phyloP scores from a whole-genome alignment of 495 filamentous ascomycete species.

The Rhizodiscina lignyota region DNA sequence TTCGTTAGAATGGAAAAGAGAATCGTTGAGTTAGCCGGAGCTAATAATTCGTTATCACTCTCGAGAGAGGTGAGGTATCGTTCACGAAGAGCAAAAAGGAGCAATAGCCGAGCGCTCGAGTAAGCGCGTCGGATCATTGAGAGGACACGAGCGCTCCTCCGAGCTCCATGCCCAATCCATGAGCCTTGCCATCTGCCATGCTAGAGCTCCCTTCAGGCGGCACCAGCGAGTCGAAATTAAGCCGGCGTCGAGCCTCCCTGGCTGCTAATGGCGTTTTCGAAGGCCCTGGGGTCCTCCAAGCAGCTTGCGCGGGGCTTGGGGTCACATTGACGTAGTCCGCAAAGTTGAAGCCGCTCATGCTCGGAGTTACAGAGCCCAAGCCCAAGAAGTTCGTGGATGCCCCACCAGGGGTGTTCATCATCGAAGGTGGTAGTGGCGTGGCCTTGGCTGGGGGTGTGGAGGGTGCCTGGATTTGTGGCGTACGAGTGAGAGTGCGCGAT shows the following conservation, averaged over 20 bases:
- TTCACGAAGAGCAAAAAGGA: no score
- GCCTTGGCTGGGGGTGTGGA: constrained; percentile 76
- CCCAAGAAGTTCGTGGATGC: constrained; percentile 39
- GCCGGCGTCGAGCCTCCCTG: constrained; percentile 39
- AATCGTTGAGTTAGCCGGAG: no score
- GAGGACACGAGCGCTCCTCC: constrained; percentile 36
- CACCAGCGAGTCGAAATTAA: constrained; percentile 52
- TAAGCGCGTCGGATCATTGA: no score
- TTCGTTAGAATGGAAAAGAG: no score
- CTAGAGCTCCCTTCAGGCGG: constrained; percentile 30
- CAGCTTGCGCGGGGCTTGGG: constrained; percentile 78
- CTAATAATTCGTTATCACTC: no score
- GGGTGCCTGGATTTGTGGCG: constrained; percentile 44
- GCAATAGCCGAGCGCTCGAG: no score
- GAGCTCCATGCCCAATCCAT: constrained; percentile 33
- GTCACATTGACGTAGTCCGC: constrained; percentile 95
- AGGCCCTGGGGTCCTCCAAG: constrained; percentile 35
- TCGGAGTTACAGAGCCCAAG: constrained; percentile 39
- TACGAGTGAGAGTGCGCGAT: constrained; percentile 10
- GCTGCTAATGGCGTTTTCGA: constrained; percentile 43
- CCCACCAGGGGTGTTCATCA: constrained; percentile 75
- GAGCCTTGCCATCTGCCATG: constrained; percentile 3
- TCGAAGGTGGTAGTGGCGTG: constrained; percentile 63
- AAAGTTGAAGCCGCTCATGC: constrained; percentile 65
- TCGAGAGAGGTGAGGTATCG: no score